Conservation (phyloP, 2,329 filamentous ascomycete species). For the Orbilia quercus region DNA sequence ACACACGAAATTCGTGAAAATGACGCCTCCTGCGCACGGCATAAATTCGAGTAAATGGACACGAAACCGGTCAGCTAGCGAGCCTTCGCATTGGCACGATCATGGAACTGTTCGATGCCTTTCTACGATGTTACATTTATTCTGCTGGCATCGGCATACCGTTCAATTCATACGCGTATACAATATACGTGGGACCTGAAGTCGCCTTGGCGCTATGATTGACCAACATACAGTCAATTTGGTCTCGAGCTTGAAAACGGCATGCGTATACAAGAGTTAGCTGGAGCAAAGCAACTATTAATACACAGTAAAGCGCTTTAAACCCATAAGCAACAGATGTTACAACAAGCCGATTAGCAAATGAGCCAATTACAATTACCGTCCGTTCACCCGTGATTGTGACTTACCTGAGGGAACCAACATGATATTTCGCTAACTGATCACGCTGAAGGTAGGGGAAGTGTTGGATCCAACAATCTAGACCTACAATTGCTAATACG, state of each 20-base stretch:
- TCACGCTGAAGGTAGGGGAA: too few relatives aligned
- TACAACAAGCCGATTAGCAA: not conserved
- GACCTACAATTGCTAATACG: not conserved
- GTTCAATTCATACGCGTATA: not conserved
- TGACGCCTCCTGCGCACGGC: slow-evolving; percentile 53
- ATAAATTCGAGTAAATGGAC: slow-evolving; percentile 24
- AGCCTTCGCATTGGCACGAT: slow-evolving; percentile 25
- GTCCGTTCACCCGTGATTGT: too few relatives aligned
- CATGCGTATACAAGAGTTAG: slow-evolving; percentile 1
- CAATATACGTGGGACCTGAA: slow-evolving; percentile 20
- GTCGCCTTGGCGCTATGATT: slow-evolving; percentile 11
- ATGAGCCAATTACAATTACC: too few relatives aligned
- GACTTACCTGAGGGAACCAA: too few relatives aligned
- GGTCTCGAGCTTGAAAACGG: not conserved
- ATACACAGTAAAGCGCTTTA: not conserved
- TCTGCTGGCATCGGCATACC: slow-evolving; percentile 17
- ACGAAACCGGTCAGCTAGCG: slow-evolving; percentile 25
- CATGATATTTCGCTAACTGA: too few relatives aligned
- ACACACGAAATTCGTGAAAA: slow-evolving; percentile 28
- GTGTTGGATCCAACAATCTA: slow-evolving; percentile 23
- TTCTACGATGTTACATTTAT: slow-evolving; percentile 23
- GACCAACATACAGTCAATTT: not conserved
- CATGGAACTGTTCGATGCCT: slow-evolving; percentile 20
- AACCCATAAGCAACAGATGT: not conserved
- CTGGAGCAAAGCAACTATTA: not conserved